phyloP scores from a whole-genome alignment of 164 flowering plant genomes.

The Berberis thunbergii region DNA sequence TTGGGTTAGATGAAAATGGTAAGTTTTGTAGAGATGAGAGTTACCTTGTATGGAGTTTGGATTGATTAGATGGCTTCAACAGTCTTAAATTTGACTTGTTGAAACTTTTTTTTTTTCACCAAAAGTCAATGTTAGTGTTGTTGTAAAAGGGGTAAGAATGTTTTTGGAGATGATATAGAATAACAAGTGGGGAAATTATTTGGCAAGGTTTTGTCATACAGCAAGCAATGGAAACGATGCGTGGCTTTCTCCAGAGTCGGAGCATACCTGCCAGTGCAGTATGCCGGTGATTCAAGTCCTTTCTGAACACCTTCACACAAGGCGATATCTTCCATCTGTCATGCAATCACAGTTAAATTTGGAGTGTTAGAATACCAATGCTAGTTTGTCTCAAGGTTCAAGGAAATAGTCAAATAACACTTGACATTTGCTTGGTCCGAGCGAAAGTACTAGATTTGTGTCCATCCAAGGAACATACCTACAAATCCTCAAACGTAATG shows the following conservation, averaged over 20 bases:
- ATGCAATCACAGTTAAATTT: background rate
- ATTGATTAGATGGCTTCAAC: too few relatives aligned
- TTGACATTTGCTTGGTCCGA: slow-evolving; percentile 66
- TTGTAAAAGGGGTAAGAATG: too few relatives aligned
- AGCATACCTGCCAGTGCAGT: slow-evolving; percentile 63
- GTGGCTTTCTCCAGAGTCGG: slow-evolving; percentile 73
- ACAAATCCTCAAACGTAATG: background rate
- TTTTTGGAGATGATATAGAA: background rate
- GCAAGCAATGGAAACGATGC: slow-evolving; percentile 75
- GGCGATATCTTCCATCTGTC: slow-evolving; percentile 70
- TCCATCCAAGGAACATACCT: slow-evolving; percentile 99
- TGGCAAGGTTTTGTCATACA: slow-evolving; percentile 28
- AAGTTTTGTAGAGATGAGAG: background rate
- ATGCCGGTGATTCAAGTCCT: slow-evolving; percentile 87
- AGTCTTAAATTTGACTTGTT: too few relatives aligned
- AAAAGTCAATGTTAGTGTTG: too few relatives aligned
- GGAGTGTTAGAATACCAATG: background rate
- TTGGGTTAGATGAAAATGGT: too few relatives aligned
- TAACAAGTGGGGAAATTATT: background rate
- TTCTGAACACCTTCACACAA: slow-evolving; percentile 74
- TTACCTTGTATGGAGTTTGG: background rate
- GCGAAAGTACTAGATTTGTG: slow-evolving; percentile 82
- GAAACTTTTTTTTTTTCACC: too few relatives aligned
- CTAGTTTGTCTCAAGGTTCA: slow-evolving; percentile 25
- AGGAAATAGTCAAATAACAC: slow-evolving; percentile 89